Percentiles rank a stretch among this genome's conserved stretches.
Conservation (phyloP, 2,329 filamentous ascomycete species). For the Corinectria fuckeliana region DNA sequence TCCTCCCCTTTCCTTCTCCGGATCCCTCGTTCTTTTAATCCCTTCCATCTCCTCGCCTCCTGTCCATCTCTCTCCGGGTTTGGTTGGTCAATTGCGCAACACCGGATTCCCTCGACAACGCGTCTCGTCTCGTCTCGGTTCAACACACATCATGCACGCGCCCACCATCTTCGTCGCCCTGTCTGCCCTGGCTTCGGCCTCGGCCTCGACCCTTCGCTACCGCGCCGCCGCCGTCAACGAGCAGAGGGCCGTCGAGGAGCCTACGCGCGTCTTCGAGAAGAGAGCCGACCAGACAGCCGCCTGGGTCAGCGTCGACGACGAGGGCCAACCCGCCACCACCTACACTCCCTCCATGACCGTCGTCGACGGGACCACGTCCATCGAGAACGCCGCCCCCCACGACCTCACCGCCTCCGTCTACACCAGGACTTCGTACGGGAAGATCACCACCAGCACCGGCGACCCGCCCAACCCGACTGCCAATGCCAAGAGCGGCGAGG, state of each 20-base stretch:
- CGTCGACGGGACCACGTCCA: conserved; percentile 50
- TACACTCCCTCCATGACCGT: conserved; percentile 57
- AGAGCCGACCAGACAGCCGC: conserved; percentile 48
- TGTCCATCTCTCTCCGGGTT: conserved; percentile 14
- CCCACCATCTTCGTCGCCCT: conserved; percentile 40
- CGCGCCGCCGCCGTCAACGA: conserved; percentile 34
- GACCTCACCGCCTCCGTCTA: conserved; percentile 55
- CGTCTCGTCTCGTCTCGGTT: too few relatives aligned
- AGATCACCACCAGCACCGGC: conserved; percentile 50
- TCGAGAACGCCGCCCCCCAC: conserved; percentile 50
- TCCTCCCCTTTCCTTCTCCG: neutral
- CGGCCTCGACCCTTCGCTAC: conserved; percentile 33
- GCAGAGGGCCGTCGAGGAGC: conserved; percentile 28
- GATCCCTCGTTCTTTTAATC: conserved; percentile 2
- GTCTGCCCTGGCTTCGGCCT: conserved; percentile 40
- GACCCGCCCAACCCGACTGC: conserved; percentile 54
- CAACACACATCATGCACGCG: conserved; percentile 40
- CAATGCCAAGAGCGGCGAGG: conserved; percentile 48
- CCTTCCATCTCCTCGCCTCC: conserved; percentile 23
- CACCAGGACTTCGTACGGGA: conserved; percentile 44
- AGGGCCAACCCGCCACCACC: conserved; percentile 53
- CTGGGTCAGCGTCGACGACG: conserved; percentile 60
- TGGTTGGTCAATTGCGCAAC: conserved; percentile 11
- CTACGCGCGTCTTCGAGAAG: conserved; percentile 25
- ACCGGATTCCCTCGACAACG: too few relatives aligned